Conservation (phyloP, 1,284 basidiomycete genomes). For the Leccinum pseudoinsigne region DNA sequence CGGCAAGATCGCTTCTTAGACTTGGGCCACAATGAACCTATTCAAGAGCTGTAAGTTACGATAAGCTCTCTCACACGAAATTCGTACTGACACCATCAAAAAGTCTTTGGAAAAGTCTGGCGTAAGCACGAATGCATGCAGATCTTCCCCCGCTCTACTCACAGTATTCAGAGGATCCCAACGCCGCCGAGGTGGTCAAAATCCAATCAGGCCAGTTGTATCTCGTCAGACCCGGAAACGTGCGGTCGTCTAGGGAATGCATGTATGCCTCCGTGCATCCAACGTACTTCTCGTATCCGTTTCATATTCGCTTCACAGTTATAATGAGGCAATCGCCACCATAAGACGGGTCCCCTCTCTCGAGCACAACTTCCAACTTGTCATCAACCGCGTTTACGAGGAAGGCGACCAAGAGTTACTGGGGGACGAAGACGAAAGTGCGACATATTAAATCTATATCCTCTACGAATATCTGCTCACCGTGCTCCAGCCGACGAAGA, state of each 20-base stretch:
- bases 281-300: not conserved
- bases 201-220: conserved; percentile 92
- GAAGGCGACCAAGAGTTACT: conserved; percentile 94
- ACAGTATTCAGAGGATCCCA: conserved; percentile 64
- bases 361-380: conserved; percentile 94
- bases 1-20: conserved; percentile 15
- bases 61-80: conserved; percentile 10
- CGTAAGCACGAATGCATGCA: conserved; percentile 54
- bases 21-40: conserved; percentile 62
- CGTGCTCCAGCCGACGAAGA: conserved; percentile 79
- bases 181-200: conserved; percentile 93
- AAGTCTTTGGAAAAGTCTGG: conserved; percentile 94
- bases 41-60: conserved; percentile 75
- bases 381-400: conserved; percentile 92
- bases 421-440: conserved; percentile 95
- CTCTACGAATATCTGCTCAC: conserved; percentile 7
- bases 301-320: conserved; percentile 50
- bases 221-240: conserved; percentile 87
- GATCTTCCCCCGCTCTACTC: conserved; percentile 23
- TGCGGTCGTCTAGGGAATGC: conserved; percentile 94
- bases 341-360: conserved; percentile 83
- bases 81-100: conserved; percentile 15
- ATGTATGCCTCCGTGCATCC: conserved; percentile 63
- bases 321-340: conserved; percentile 94
- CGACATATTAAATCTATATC: conserved; percentile 33